phyloP scores from a whole-genome alignment of 495 filamentous ascomycete species.

The Hypoxylon cercidicola region DNA sequence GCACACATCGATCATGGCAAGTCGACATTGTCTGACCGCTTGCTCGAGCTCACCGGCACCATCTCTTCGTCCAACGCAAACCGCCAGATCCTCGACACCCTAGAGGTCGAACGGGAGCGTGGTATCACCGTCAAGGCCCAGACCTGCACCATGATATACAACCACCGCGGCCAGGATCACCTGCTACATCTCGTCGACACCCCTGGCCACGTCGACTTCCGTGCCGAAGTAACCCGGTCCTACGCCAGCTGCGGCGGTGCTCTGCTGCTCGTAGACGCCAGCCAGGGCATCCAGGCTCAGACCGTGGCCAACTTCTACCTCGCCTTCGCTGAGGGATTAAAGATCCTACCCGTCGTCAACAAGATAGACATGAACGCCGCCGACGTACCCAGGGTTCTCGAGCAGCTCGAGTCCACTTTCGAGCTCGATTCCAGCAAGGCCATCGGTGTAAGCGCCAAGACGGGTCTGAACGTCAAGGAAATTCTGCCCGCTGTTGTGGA shows the following conservation, averaged over 20 bases:
- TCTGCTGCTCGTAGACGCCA: conserved; percentile 90
- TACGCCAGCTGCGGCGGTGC: conserved; percentile 97
- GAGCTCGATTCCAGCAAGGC: conserved; percentile 86
- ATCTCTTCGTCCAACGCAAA: conserved; percentile 82
- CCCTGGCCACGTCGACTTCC: conserved; percentile 96
- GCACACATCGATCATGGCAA: conserved; percentile 99
- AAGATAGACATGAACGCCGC: conserved; percentile 93
- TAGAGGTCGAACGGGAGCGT: conserved; percentile 94
- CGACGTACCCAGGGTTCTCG: conserved; percentile 82
- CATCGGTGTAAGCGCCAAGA: conserved; percentile 91
- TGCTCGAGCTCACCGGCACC: conserved; percentile 94
- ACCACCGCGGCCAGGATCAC: conserved; percentile 85
- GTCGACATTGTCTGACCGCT: conserved; percentile 88
- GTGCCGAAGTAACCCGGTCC: conserved; percentile 92
- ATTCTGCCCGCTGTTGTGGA: conserved; percentile 87
- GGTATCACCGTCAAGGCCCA: conserved; percentile 99
- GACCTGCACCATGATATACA: conserved; percentile 97
- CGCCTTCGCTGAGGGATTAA: conserved; percentile 89
- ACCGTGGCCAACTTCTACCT: conserved; percentile 98
- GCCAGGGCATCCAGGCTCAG: conserved; percentile 91
- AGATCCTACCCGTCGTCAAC: conserved; percentile 92
- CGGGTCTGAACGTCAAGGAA: conserved; percentile 82
- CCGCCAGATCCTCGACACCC: conserved; percentile 95
- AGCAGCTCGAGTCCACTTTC: conserved; percentile 85
- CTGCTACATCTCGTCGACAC: conserved; percentile 96